Conservation (phyloP, 2,329 filamentous ascomycete genomes). For the Cercospora zeae-maydis region DNA sequence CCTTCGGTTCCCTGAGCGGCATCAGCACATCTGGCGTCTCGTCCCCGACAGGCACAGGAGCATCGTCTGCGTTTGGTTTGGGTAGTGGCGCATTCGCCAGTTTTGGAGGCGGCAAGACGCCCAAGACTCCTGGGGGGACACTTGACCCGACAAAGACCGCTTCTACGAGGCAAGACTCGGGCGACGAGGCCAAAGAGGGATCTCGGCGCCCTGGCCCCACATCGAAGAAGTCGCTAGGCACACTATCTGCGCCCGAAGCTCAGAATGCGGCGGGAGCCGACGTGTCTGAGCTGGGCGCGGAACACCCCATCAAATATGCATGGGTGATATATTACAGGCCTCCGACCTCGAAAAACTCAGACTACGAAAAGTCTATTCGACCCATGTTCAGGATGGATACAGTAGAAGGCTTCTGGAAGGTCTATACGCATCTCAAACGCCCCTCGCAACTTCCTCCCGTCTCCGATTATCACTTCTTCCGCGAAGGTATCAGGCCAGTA, state of each 20-base stretch:
- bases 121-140: conserved; percentile 69
- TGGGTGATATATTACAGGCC: conserved; percentile 99
- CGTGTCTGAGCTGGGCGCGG: conserved; percentile 11
- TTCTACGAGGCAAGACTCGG: conserved; percentile 59
- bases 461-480: conserved; percentile 97
- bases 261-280: conserved; percentile 41
- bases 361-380: conserved; percentile 96
- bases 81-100: conserved; percentile 90
- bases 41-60: conserved; percentile 70
- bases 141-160: conserved; percentile 69
- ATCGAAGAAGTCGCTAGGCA: conserved; percentile 29
- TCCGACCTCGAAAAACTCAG: conserved; percentile 92
- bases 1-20: conserved; percentile 70
- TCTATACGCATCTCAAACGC: conserved; percentile 84
- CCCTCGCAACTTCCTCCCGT: conserved; percentile 85
- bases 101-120: conserved; percentile 79
- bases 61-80: conserved; percentile 86
- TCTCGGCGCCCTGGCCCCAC: conserved; percentile 24
- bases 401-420: conserved; percentile 84
- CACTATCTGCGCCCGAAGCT: conserved; percentile 18
- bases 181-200: conserved; percentile 42
- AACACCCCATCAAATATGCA: conserved; percentile 66
- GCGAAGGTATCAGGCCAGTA: conserved; percentile 90
- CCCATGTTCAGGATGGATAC: conserved; percentile 77
- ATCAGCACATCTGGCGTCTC: conserved; percentile 62